Evolutionary conservation across 148 eudicot genomes (phyloP).

Genomic region (Vaccinium macrocarpon): DNA sequence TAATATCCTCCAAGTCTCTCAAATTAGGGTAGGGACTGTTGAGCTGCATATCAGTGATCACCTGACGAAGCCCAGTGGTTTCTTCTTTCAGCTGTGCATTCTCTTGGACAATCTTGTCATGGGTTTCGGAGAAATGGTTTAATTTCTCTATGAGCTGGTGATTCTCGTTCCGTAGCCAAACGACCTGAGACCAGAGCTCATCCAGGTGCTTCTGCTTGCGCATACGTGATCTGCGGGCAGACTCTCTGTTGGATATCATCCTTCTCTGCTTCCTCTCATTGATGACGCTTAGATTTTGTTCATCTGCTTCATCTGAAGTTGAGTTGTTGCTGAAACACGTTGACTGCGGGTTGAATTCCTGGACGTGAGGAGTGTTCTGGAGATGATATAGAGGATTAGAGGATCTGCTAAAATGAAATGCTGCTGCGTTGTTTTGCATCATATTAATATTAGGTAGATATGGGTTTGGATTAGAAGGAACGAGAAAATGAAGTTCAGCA

Average conservation of each 20-base stretch:
- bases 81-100: slow-evolving; percentile 78
- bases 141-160: slow-evolving; percentile 68
- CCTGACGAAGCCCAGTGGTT: slow-evolving; percentile 68
- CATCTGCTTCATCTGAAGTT: slow-evolving; percentile 91
- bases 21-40: slow-evolving; percentile 52
- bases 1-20: slow-evolving; percentile 60
- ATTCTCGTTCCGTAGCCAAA: slow-evolving; percentile 78
- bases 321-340: slow-evolving; percentile 73
- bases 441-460: slow-evolving; percentile 34
- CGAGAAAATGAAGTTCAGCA: slow-evolving; percentile 47
- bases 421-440: slow-evolving; percentile 27
- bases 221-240: slow-evolving; percentile 92
- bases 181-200: slow-evolving; percentile 84
- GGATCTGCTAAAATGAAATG: slow-evolving; percentile 40
- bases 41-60: slow-evolving; percentile 69
- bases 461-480: slow-evolving; percentile 48
- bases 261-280: slow-evolving; percentile 90
- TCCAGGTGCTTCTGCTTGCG: slow-evolving; percentile 92
- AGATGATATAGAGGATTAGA: slow-evolving; percentile 46
- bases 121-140: slow-evolving; percentile 52
- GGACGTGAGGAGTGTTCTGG: slow-evolving; percentile 44
- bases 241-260: slow-evolving; percentile 94
- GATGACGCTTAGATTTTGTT: slow-evolving; percentile 61
- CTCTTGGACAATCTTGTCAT: slow-evolving; percentile 63
- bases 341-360: slow-evolving; percentile 40